Percentiles rank a stretch among this genome's conserved stretches.
These are phyloP conservation scores for Collybia sp. DNA, from an alignment of 768 basidiomycete species.

Conservation along the genomic window DNA sequence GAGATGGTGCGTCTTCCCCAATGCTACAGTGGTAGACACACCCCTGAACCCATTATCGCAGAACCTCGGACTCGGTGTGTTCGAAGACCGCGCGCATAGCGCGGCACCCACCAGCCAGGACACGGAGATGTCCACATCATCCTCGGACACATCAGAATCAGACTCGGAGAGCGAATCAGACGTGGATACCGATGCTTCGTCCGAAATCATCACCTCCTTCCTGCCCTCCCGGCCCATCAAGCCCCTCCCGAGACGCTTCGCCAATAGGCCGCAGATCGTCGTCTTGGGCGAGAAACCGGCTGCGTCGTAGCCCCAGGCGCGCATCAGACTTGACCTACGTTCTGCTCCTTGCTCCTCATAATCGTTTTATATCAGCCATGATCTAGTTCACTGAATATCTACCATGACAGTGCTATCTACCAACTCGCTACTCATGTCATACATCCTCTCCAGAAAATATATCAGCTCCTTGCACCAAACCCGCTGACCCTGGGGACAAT, in stretches of 20 bases:
- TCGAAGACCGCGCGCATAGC: conserved; percentile 32
- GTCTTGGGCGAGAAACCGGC: conserved; percentile 17
- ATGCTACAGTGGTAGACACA: background rate
- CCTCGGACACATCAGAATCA: conserved; percentile 12
- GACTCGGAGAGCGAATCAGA: conserved; percentile 28
- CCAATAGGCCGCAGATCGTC: conserved; percentile 19
- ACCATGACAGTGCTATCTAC: no score
- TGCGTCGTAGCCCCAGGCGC: no score
- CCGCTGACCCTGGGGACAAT: no score
- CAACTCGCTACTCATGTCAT: no score
- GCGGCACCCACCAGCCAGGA: conserved; percentile 18
- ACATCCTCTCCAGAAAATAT: no score
- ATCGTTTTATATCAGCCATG: no score
- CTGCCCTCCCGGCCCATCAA: conserved; percentile 36
- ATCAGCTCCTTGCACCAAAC: no score
- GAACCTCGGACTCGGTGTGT: conserved; percentile 65
- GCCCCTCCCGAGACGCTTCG: conserved; percentile 39
- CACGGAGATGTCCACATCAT: conserved; percentile 21
- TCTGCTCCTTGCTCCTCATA: no score
- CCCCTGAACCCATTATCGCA: conserved; percentile 17
- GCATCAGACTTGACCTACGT: no score
- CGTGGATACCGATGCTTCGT: conserved; percentile 18
- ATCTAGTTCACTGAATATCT: no score
- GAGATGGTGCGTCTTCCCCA: conserved; percentile 48
- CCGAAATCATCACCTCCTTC: conserved; percentile 36